Evolutionary conservation across 805 yeast species (phyloP), one percentile per base, ranked within the genome.

Genomic region (Zygosaccharomyces lentus): DNA sequence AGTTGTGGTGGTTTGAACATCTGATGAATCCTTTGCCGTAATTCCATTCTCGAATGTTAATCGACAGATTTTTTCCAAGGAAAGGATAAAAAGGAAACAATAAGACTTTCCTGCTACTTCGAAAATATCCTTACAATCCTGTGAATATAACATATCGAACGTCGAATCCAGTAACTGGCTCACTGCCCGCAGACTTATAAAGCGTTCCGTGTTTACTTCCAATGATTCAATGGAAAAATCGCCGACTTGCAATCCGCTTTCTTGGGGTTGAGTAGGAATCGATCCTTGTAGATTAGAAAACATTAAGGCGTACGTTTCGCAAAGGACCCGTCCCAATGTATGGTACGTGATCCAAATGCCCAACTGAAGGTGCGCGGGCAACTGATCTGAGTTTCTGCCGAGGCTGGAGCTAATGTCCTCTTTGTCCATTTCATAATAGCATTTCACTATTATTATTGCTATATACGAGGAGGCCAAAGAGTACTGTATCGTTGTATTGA

Each of bases 201-300:
- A 16, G 26, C 30, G 37, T 9, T 31, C 19, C 15, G 10, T 40
- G 30, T 30, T 29, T 19, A 40, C 36, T 9, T 40, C 17, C n/a
- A 40, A 24, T 17, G 43, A 40, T 24, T 34, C 37, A 21, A 40
- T 40, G 10, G 35, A 15, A 16, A 40, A 40, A 15, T 40, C 36
- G 12, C 26, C 6, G 29, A 29, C 26, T 10, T 29, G 36, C 19
- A 29, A 10, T 17, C 30, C 27, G 17, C 16, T 9, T 29, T 12
- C 13, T 8, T 17, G 6, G 10, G 9, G 15, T 10, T 34, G 19
- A 6, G 23, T 17, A 16, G 36, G 27, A n/a, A 40, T 17, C 7
- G 43, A 40, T 5, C 24, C 36, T 40, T 40, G 43, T 30, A 40
- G 37, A 19, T 34, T 30, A 5, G 43, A 40, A 21, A 40, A 40